phyloP scores from a whole-genome alignment of 2,329 filamentous ascomycete species.

The Fusarium globosum region DNA sequence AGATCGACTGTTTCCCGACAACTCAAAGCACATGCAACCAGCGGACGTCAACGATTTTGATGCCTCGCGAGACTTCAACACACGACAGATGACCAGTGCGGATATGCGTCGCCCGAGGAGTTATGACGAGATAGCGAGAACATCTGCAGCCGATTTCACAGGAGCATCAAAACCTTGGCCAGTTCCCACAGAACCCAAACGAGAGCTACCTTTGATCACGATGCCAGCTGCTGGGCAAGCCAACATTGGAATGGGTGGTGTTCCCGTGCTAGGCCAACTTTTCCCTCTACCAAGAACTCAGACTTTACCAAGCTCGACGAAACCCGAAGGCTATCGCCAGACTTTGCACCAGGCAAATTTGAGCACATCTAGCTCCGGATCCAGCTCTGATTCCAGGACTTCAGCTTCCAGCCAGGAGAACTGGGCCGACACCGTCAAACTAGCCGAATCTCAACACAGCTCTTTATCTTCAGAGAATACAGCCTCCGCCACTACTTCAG shows the following conservation, averaged over 20 bases:
- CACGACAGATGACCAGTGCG: slow-evolving; percentile 50
- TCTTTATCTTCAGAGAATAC: slow-evolving; percentile 28
- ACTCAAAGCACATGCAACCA: background rate
- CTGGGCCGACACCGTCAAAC: background rate
- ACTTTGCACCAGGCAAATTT: slow-evolving; percentile 52
- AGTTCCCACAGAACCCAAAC: slow-evolving; percentile 30
- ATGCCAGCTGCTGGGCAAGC: slow-evolving; percentile 52
- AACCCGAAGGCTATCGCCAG: slow-evolving; percentile 36
- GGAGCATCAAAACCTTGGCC: slow-evolving; percentile 29
- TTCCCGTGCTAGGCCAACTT: slow-evolving; percentile 54
- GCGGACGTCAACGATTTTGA: slow-evolving; percentile 15
- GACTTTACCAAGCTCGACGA: slow-evolving; percentile 35
- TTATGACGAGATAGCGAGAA: slow-evolving; percentile 63
- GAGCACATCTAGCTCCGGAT: slow-evolving; percentile 61
- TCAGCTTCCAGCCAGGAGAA: slow-evolving; percentile 56
- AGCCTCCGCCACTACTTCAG: slow-evolving; percentile 57
- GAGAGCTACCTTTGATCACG: slow-evolving; percentile 52
- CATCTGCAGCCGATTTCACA: slow-evolving; percentile 45
- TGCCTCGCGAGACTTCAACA: slow-evolving; percentile 25
- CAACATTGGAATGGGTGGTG: slow-evolving; percentile 51
- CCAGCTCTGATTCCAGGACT: slow-evolving; percentile 58
- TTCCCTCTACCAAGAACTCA: slow-evolving; percentile 55
- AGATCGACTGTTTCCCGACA: slow-evolving; percentile 20
- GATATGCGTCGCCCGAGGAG: slow-evolving; percentile 58
- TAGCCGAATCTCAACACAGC: background rate